Base-by-base conservation (phyloP, 345 rosid species). In the Conringia planisiliqua region DNA sequence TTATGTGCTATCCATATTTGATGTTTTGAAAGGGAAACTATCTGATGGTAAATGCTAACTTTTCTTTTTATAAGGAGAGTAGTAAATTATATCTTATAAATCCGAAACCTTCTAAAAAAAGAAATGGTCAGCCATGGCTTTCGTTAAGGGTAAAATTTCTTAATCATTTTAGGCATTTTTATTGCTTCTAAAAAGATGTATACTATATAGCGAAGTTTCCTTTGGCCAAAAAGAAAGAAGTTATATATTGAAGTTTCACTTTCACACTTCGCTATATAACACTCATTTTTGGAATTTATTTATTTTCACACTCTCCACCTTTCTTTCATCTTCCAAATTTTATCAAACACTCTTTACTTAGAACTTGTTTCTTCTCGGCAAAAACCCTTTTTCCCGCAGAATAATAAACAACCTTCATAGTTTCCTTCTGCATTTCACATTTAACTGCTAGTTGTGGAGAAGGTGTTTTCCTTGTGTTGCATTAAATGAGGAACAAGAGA, bases 191-290 rank as follows among this genome's bases (percentile, higher is more conserved):
- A 32, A 24, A 20, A n/a, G 3, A 52, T 14, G 57, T 9, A 16
- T 35, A 3, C 26, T 6, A 55, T 29, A 55, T 14, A 55, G 12
- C 36, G 17, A 55, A 55, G 38, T 30, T 55, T 55, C 60, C 38
- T 29, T 13, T 54, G 32, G 16, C 62, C 24, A 58, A 8, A 47
- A 1, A 14, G 14, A 42, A 40, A 42, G 14, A n/a, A 42, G 7
- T 16, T 46, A 26, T 54, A 27, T 6, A 67, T 54, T 6, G 16
- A 46, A 63, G 62, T 75, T 68, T 29, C 69, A 60, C 68, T 67
- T 67, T 46, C 78, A 75, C 62, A 61, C 75, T 48, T 5, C 5
- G 11, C 35, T 67, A 58, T 20, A 38, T 59, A 67, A 75, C 32
- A 66, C 50, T 7, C 24, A 16, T 63, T 33, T 47, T 22, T 35